Evolutionary conservation across 139 green algal genomes (phyloP), one percentile per base, ranked within the genome.

Genomic region (Eudorina sp.): DNA sequence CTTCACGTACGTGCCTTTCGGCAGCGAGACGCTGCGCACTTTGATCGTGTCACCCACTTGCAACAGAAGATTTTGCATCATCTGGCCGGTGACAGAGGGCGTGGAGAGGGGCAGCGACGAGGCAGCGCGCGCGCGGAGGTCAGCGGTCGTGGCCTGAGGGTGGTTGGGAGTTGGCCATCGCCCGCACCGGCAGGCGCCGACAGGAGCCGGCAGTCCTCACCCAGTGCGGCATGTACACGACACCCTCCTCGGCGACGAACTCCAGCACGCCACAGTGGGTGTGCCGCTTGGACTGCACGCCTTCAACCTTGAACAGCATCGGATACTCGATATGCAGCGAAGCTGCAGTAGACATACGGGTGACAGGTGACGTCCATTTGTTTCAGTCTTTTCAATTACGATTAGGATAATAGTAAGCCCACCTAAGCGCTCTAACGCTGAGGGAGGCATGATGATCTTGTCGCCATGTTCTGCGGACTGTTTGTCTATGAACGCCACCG

Each of bases 261-360:
- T 99, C 98, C 78, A 99, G 91, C 51, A 99, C 98, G 31, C 98
- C 98, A 84, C 98, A 99, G 93, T 99, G 98, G 4, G 98, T 99
- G 23, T 66, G 92, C 4, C 94, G 92, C 7, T 92, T 92, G 4
- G 82, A 93, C 16, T 81, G 83, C 18, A 89, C 75, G 90, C 98
- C 98, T 51, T 96, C 92, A 19, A 99, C 88, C 43, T 97, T 94
- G 91, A 99, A 99, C 6, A 99, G 95, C 98, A 99, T 99, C 0
- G 98, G 98, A 85, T 99, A 99, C 60, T 99, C 97, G 46, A 99
- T 96, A 79, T 98, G 95, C 53, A 99, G 92, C 0, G 96, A 97
- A 18, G 98, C 97, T 98, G 95, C 89, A n/a, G n/a, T n/a, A n/a
- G n/a, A n/a, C n/a, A n/a, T n/a, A n/a, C n/a, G n/a, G n/a, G n/a